Base-by-base conservation (phyloP, 108 stramenopile species). In the Nitzschia palea region DNA sequence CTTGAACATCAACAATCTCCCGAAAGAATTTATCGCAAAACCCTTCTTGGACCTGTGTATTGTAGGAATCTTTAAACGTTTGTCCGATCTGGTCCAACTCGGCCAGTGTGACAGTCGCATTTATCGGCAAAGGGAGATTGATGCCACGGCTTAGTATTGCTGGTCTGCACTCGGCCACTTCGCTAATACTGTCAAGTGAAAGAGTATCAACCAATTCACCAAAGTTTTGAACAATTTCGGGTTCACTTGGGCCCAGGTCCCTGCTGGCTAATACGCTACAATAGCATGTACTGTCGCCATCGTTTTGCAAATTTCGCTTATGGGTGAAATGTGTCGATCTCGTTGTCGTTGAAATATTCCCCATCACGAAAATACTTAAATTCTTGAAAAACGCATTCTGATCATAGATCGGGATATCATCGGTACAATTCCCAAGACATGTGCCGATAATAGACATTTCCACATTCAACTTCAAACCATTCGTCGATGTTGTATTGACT, bases 191-290 rank as follows among this genome's bases (percentile, higher is more conserved):
- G 18, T 48, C 47, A 12, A 48, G 18, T n/a, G 9, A 10, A 8
- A 48, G 22, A 20, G 4, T 4, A 48, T 48, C 18, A 5, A 48
- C 47, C 9, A 48, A 20, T 18, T 12, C 47, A 4, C 18, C 17
- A 48, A 18, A 48, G 47, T 48, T 48, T 18, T 48, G 47, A 18
- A 48, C 47, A 12, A 48, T 20, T 20, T 48, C 47, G 18, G 47
- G 47, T 20, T 48, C 47, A 48, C 47, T 48, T 8, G 47, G 47
- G 4, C 47, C 47, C 47, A 48, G 17, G 4, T 48, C 47, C 47
- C 9, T 20, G 4, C 18, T 20, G 4, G 47, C 9, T 8, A 20
- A 5, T 18, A 20, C 47, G n/a, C n/a, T 48, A 18, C 47, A 48
- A 20, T 48, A 48, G 47, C 47, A 48, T n/a, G 47, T 48, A 10